Conservation (phyloP, 441 rosid species). For the Syzygium malaccense region DNA sequence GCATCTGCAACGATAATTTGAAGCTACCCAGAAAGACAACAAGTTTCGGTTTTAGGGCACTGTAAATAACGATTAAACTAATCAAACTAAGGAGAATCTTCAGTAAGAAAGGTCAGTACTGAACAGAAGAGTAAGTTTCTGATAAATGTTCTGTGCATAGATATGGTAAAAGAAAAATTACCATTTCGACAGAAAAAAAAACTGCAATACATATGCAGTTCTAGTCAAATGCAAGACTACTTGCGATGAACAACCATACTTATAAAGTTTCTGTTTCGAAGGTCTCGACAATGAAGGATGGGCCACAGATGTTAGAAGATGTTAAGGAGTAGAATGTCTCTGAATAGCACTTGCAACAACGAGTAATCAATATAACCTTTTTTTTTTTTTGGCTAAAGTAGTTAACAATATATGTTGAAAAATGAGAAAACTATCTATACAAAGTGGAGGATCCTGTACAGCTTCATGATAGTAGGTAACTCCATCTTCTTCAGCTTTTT, state of each 20-base stretch:
- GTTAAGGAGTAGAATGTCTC: neutral
- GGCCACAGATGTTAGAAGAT: neutral
- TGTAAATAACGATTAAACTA: neutral
- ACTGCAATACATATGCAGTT: neutral
- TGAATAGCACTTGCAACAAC: neutral
- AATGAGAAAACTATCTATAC: neutral
- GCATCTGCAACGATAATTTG: neutral
- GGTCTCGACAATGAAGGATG: neutral
- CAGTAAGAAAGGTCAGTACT: neutral
- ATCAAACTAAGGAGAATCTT: neutral
- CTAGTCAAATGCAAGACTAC: neutral
- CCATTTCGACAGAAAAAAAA: neutral
- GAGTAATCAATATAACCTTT: neutral
- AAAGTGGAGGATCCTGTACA: neutral
- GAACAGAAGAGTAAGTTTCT: neutral
- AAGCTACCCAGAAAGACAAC: neutral
- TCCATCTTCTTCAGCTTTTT: neutral
- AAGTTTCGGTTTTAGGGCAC: neutral
- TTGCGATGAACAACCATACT: neutral
- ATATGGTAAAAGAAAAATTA: neutral
- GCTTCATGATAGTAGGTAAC: neutral
- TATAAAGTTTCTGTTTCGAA: neutral
- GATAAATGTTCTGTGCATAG: neutral
- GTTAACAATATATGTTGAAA: neutral
- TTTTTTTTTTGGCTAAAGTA: neutral